Conservation (phyloP, 441 rosid species). For the Dalechampia spathulata region DNA sequence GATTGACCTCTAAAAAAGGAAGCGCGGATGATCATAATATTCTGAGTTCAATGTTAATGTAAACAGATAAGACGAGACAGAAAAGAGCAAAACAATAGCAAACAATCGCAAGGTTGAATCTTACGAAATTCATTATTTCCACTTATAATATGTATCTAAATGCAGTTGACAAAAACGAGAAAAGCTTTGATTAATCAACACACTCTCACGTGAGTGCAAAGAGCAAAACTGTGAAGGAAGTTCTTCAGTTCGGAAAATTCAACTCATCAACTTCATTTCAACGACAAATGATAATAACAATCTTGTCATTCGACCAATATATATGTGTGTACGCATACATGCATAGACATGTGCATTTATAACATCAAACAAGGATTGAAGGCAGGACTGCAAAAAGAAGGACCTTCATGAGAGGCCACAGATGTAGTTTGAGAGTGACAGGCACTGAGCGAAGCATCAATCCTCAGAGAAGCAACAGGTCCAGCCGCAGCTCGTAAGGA, state of each 20-base stretch:
- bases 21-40: not conserved
- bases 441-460: conserved; percentile 21
- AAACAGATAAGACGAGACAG: not conserved
- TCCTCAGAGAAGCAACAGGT: conserved; percentile 26
- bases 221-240: not conserved
- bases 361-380: too few relatives aligned
- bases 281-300: too few relatives aligned
- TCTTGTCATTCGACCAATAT: too few relatives aligned
- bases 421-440: conserved; percentile 21
- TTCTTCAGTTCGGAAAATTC: too few relatives aligned
- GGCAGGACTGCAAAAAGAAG: conserved; percentile 4
- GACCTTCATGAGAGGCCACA: conserved; percentile 33
- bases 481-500: conserved; percentile 22
- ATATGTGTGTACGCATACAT: too few relatives aligned
- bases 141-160: not conserved
- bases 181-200: not conserved
- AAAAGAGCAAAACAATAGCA: not conserved
- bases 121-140: not conserved
- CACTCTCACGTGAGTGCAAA: not conserved
- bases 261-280: too few relatives aligned
- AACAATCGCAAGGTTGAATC: not conserved
- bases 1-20: not conserved
- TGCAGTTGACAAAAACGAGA: not conserved
- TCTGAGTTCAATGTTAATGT: not conserved
- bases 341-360: too few relatives aligned